Evolutionary conservation across 345 rosid genomes (phyloP).

Genomic region (Linum tenue): DNA sequence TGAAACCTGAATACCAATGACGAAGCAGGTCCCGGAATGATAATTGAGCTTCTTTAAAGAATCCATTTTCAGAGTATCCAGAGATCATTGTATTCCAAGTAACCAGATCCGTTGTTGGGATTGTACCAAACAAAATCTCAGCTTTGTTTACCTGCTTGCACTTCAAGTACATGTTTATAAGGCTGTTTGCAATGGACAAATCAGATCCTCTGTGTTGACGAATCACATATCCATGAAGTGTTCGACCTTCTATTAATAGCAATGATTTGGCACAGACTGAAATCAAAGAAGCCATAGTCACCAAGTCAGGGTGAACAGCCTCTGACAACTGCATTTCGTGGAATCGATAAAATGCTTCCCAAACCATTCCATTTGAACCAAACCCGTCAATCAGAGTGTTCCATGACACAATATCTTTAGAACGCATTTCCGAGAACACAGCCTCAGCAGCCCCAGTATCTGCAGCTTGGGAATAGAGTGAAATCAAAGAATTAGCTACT

Average conservation of each 20-base stretch:
- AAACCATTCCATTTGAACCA: conserved; percentile 32
- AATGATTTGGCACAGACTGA: conserved; percentile 31
- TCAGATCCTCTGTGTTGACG: conserved; percentile 27
- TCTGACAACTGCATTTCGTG: conserved; percentile 32
- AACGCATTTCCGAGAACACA: conserved; percentile 25
- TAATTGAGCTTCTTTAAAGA: conserved; percentile 24
- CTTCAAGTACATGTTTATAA: conserved; percentile 40
- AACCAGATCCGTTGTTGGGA: conserved; percentile 29
- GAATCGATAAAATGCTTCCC: conserved; percentile 34
- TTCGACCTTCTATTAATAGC: conserved; percentile 38
- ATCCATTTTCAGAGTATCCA: conserved; percentile 26
- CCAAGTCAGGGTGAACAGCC: conserved; percentile 30
- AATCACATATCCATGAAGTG: conserved; percentile 32
- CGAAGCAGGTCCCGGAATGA: conserved; percentile 32
- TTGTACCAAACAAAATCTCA: conserved; percentile 26
- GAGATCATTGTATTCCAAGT: conserved; percentile 48
- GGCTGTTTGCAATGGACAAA: conserved; percentile 28
- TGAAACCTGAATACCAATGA: conserved; percentile 20
- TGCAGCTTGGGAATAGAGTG: conserved; percentile 40
- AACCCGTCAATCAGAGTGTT: conserved; percentile 47
- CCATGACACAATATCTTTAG: conserved; percentile 43
- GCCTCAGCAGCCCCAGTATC: conserved; percentile 29
- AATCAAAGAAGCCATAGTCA: conserved; percentile 30
- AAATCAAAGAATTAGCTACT: conserved; percentile 47
- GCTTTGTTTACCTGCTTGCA: conserved; percentile 28